Base-by-base conservation (phyloP, 306 rosid genomes). In the Cicer bijugum region DNA sequence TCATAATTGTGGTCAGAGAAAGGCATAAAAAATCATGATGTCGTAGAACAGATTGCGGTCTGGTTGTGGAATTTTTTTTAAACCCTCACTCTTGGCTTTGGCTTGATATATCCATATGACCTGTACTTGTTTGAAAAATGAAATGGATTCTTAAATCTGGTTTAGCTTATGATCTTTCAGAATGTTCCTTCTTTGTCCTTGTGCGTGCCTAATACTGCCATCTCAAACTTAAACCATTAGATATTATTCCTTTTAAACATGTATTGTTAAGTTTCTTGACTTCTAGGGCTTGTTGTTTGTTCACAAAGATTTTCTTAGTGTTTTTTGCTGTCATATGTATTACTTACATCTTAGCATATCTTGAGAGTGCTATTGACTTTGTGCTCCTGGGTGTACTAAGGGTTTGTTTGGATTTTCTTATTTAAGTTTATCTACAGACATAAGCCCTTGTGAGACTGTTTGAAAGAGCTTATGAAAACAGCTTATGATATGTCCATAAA, bases 331-430 rank as follows among this genome's bases (percentile, higher is more conserved):
- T 48, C 42, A 42, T 40, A 10, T 39, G 15, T 68, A 1, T 43
- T n/a, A 20, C 56, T 56, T 66, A 75, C 19, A 37, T 61, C 57
- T 51, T 61, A 68, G 37, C 37, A 5, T 46, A 9, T 53, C 20
- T 4, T 23, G 11, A 6, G 2, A 60, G 45, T 45, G 20, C 62
- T 77, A 40, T 8, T 15, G 20, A 73, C 17, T 71, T 38, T 6
- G 50, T 52, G 48, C 55, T 74, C 5, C 11, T 38, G 8, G 37
- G 9, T 51, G 14, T 50, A 14, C 40, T 20, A 56, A 37, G 55
- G 43, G 33, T 28, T 28, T 28, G 4, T 28, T 28, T 28, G 33
- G 33, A 28, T 28, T 28, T 28, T 28, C 33, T 28, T 28, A 28
- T 28, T 28, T 28, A 23, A 23, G 4, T 23, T 23, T 23, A 23